phyloP scores from a whole-genome alignment of 352 stramenopile species.

The Pythium aquatile region DNA sequence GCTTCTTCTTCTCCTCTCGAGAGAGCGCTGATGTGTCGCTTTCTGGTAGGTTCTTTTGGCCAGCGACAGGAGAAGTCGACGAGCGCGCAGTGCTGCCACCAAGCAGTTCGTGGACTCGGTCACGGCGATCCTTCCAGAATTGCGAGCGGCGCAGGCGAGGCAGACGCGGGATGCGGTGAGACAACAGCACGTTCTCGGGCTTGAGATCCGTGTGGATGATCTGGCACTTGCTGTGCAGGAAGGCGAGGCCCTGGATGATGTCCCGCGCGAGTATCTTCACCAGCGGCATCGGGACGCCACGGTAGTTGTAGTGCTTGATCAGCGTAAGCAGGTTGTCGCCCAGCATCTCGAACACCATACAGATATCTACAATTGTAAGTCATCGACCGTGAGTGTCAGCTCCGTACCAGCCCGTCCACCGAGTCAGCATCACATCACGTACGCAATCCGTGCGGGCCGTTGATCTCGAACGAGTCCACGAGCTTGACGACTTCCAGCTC shows the following conservation, averaged over 20 bases:
- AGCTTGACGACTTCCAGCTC: conserved; percentile 61
- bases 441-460: conserved; percentile 94
- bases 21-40: conserved; percentile 36
- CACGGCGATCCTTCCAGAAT: conserved; percentile 43
- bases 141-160: conserved; percentile 60
- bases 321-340: conserved; percentile 98
- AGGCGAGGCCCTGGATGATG: conserved; percentile 96
- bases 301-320: conserved; percentile 99
- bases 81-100: not conserved
- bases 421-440: conserved; percentile 18
- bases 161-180: conserved; percentile 64
- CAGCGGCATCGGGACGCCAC: conserved; percentile 94
- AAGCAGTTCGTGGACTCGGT: conserved; percentile 9
- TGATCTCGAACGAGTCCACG: conserved; percentile 96
- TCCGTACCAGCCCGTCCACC: not conserved
- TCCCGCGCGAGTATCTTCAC: conserved; percentile 94
- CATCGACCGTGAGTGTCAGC: not conserved
- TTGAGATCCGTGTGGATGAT: conserved; percentile 99
- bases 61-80: not conserved
- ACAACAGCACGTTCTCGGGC: conserved; percentile 98
- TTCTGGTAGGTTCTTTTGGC: not conserved
- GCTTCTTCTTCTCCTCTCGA: conserved; percentile 91
- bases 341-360: conserved; percentile 99
- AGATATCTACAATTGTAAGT: conserved; percentile 69
- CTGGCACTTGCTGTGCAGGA: conserved; percentile 96